Conservation (phyloP, 1,139 yeast species). For the Suhomyces ambrosiae region DNA sequence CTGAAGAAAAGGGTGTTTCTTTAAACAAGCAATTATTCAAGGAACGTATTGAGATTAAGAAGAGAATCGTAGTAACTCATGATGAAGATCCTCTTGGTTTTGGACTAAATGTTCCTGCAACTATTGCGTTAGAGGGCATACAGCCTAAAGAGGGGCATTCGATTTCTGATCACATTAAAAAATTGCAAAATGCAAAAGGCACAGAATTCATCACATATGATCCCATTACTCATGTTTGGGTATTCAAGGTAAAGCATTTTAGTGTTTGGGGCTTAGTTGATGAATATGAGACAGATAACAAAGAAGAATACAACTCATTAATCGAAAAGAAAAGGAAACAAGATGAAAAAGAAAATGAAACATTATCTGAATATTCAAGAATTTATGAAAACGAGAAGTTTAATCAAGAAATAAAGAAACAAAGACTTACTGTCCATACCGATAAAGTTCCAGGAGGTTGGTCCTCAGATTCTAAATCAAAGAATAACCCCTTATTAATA, state of each 20-base stretch:
- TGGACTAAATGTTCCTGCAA: slow-evolving; percentile 84
- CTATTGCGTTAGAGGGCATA: slow-evolving; percentile 68
- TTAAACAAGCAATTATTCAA: slow-evolving; percentile 52
- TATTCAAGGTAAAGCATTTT: slow-evolving; percentile 85
- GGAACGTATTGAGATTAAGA: slow-evolving; percentile 57
- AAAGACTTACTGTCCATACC: slow-evolving; percentile 32
- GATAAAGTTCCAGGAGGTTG: slow-evolving; percentile 44
- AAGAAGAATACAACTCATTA: slow-evolving; percentile 33
- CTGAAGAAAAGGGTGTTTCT: slow-evolving; percentile 33
- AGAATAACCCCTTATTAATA: slow-evolving; percentile 25
- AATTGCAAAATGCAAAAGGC: slow-evolving; percentile 54
- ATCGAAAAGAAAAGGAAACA: slow-evolving; percentile 33
- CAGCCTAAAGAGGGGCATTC: slow-evolving; percentile 44
- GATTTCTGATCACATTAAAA: slow-evolving; percentile 44
- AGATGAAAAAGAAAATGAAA: slow-evolving; percentile 26
- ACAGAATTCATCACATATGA: slow-evolving; percentile 82
- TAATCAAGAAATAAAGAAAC: slow-evolving; percentile 39
- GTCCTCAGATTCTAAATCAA: slow-evolving; percentile 22
- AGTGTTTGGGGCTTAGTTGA: slow-evolving; percentile 91
- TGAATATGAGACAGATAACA: slow-evolving; percentile 61
- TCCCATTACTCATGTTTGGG: slow-evolving; percentile 75
- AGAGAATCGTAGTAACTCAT: slow-evolving; percentile 65
- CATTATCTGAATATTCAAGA: slow-evolving; percentile 29
- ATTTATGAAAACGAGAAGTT: slow-evolving; percentile 32
- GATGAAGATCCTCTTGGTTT: slow-evolving; percentile 71